Base-by-base conservation (phyloP, 2,329 filamentous ascomycete genomes). In the Ceratocystis smalleyi region DNA sequence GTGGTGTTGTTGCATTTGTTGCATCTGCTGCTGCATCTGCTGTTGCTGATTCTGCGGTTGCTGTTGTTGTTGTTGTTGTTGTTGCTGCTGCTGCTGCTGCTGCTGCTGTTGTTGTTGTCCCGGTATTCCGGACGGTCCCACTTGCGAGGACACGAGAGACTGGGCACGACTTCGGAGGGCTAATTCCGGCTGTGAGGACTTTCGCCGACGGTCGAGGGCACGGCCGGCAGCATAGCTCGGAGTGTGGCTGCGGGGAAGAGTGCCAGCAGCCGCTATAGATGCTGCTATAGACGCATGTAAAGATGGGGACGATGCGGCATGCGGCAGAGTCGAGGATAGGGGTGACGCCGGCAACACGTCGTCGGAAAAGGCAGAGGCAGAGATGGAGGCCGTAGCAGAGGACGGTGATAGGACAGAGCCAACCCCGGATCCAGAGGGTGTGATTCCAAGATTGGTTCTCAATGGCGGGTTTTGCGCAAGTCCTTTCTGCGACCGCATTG, bases 171-270 rank as follows among this genome's bases (percentile, higher is more conserved):
- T 79, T 63, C 81, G 78, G 67, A 82, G 78, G 30, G 81, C 78
- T 65, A 81, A 76, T 57, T 79, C 74, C 45, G 79, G 73, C 64
- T 83, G 81, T 30, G 80, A 78, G 32, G 78, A 72, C 68, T 79
- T 81, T 62, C 77, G 76, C 65, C 77, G 76, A 66, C 75, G 75
- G 64, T 78, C 76, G 67, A 79, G 78, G 73, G 79, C 83, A 74
- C 81, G 84, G 68, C 79, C 78, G 12, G 83, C 74, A 49, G 85
- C 76, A 69, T 84, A 82, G 65, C 83, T 82, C 1, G 83, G 83
- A 1, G 83, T 85, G 71, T 85, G 83, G 70, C 79, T 84, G 68
- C 83, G 78, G 32, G 77, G 75, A 55, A 81, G 71, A 59, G 69
- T 68, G n/a, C 69, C 73, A 60, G 74, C 73, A 63, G 71, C 70